Base-by-base conservation (phyloP, 352 stramenopile genomes). In the Globisporangium recalcitrans region DNA sequence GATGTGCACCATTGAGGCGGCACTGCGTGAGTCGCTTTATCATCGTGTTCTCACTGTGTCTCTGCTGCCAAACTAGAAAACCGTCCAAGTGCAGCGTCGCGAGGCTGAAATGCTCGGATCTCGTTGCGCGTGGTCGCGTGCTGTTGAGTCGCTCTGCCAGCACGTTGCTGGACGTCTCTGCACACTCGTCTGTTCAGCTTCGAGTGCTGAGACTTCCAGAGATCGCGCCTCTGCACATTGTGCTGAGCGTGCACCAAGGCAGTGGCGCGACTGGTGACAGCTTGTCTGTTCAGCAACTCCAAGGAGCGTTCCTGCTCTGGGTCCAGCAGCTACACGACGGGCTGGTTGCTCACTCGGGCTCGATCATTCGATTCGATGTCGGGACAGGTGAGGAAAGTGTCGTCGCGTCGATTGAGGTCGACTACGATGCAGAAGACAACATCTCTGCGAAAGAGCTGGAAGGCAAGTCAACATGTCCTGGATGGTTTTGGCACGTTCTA, bases 201-300 rank as follows among this genome's bases (percentile, higher is more conserved):
- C 77, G 81, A 24, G 76, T 90, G n/a, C 51, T 88, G 13, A 79
- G 72, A 21, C 60, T 87, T 16, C 81, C 81, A 3, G 71, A 81
- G 27, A 63, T 80, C 4, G 63, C 67, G 16, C 70, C 73, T 29
- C 55, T 66, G 42, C 65, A 53, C 22, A 56, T 83, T 36, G 70
- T 60, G 1, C 54, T 85, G 36, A 65, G 60, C 29, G 65, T 73
- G 32, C 14, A 60, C 57, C n/a, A 73, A 42, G 11, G 21, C 7
- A 44, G 22, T 10, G 38, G 27, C 4, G 55, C 68, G 16, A 60
- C 42, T 21, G 42, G 40, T 1, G 36, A 16, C 21, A 40, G 36
- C 44, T 44, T 44, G 5, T 36, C 61, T 32, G 34, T 31, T 3
- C 47, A 70, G 10, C 21, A 34, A 26, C 31, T 82, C 24, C 72